Percentiles rank a stretch among this genome's conserved stretches.
phyloP scores from a whole-genome alignment of 371 early-diverging fungal genomes.

The Syncephalastrum racemosum region DNA sequence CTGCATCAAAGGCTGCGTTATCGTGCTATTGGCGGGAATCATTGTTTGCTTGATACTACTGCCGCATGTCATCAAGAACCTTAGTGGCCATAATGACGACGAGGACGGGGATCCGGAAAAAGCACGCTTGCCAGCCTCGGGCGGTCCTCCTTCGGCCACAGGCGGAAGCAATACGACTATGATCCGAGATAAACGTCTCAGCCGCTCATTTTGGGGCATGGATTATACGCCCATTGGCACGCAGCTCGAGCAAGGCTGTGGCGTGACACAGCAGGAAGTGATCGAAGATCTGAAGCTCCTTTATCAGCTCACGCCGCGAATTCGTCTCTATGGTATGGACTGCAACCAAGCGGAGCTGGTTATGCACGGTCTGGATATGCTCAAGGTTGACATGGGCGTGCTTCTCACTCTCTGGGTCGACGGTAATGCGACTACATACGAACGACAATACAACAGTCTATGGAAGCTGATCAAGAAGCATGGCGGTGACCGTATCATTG shows the following conservation, averaged over 20 bases:
- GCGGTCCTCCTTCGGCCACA: not conserved
- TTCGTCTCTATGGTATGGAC: constrained; percentile 53
- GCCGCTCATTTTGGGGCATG: constrained; percentile 48
- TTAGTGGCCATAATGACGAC: not conserved
- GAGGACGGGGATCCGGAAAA: constrained; percentile 4
- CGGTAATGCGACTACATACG: constrained; percentile 28
- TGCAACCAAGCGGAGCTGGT: constrained; percentile 39
- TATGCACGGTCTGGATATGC: constrained; percentile 29
- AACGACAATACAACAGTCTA: constrained; percentile 36
- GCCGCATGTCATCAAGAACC: constrained; percentile 7
- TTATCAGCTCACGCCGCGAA: constrained; percentile 41
- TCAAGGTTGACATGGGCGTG: constrained; percentile 42
- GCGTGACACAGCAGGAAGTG: constrained; percentile 30
- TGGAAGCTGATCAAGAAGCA: constrained; percentile 27
- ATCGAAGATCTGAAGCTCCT: constrained; percentile 41
- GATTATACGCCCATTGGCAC: constrained; percentile 48
- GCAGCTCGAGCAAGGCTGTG: constrained; percentile 34
- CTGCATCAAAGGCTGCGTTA: constrained; percentile 12
- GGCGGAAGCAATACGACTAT: constrained; percentile 4
- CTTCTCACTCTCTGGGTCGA: constrained; percentile 48
- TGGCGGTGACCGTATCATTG: constrained; percentile 37
- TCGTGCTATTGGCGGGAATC: not conserved
- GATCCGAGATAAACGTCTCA: constrained; percentile 11
- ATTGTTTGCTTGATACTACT: constrained; percentile 9
- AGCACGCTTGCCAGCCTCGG: not conserved